Evolutionary conservation across 169 alveolate species (phyloP), one percentile per base, ranked within the genome.

Genomic region (Plasmodium gonderi): DNA sequence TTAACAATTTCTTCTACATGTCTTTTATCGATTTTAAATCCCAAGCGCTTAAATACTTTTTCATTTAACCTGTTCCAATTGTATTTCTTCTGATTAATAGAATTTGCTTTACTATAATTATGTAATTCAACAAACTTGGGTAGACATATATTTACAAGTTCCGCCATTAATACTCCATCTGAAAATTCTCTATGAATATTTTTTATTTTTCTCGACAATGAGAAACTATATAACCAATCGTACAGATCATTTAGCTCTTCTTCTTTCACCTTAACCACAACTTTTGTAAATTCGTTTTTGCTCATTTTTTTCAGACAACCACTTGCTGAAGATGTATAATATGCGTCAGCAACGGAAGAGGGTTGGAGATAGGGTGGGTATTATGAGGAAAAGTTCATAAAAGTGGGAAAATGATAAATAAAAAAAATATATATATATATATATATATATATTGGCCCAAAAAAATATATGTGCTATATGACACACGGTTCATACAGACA

Each of bases 41-140:
- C 80, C 40, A 82, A 26, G n/a, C 92, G 51, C 60, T 75, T 82
- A 82, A 82, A 82, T 20, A 90, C 94, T 45, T 83, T 91, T 67
- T 91, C 81, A 64, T 91, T 91, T 81, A 91, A 33, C n/a, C 92
- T 91, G 47, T 91, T 91, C 95, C 95, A 91, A 40, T 91, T 91
- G 75, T 91, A 91, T 54, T 26, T 45, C 72, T 91, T 91, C 42
- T 91, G 95, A 44, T 81, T 80, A 17, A 78, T 69, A 7, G 91
- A 77, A 79, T 91, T 80, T 38, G 95, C 95, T 45, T 67, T 54
- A 74, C 91, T 74, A 89, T 91, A 91, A 68, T 91, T 91, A 64
- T 91, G 95, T n/a, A 80, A 76, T 17, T 91, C 95, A n/a, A 91
- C 95, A 23, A 91, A 44, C 38, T 54, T 67, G n/a, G 95, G 95